phyloP scores from a whole-genome alignment of 352 stramenopile genomes.

The Phytophthora uliginosa region DNA sequence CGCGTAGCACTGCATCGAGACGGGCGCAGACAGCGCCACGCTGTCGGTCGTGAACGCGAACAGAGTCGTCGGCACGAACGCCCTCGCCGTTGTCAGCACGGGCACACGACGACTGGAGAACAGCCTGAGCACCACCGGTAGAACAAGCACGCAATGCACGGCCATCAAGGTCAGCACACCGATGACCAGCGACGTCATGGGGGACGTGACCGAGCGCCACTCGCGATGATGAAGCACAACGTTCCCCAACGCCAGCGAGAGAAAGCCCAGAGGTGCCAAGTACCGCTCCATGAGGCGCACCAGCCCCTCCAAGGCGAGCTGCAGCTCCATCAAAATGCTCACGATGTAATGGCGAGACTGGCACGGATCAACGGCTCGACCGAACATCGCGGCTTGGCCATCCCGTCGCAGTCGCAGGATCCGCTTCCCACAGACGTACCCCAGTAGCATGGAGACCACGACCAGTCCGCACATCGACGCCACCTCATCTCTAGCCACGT shows the following conservation, averaged over 20 bases:
- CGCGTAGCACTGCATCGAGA: conserved; percentile 50
- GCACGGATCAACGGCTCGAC: conserved; percentile 23
- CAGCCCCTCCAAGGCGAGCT: conserved; percentile 62
- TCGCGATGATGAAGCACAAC: conserved; percentile 55
- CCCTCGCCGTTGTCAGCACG: conserved; percentile 6
- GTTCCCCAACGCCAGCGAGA: conserved; percentile 49
- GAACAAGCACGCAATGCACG: conserved; percentile 44
- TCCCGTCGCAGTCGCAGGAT: conserved; percentile 28
- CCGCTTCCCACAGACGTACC: conserved; percentile 26
- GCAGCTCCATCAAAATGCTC: conserved; percentile 53
- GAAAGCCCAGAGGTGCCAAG: conserved; percentile 46
- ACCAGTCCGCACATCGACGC: conserved; percentile 22
- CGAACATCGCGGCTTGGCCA: conserved; percentile 36
- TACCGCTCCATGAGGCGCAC: conserved; percentile 38
- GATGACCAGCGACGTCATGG: conserved; percentile 50
- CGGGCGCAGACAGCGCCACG: conserved; percentile 43
- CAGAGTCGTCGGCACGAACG: conserved; percentile 49
- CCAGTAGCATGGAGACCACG: conserved; percentile 10
- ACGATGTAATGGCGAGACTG: conserved; percentile 53
- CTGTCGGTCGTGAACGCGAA: conserved; percentile 53
- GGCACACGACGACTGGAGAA: conserved; percentile 11
- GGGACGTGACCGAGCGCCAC: conserved; percentile 44
- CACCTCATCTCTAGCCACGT: conserved; percentile 12
- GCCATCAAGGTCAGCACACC: conserved; percentile 37
- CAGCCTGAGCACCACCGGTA: conserved; percentile 43